Conservation (phyloP, 2,329 filamentous ascomycete genomes). For the Sporothrix inflata region DNA sequence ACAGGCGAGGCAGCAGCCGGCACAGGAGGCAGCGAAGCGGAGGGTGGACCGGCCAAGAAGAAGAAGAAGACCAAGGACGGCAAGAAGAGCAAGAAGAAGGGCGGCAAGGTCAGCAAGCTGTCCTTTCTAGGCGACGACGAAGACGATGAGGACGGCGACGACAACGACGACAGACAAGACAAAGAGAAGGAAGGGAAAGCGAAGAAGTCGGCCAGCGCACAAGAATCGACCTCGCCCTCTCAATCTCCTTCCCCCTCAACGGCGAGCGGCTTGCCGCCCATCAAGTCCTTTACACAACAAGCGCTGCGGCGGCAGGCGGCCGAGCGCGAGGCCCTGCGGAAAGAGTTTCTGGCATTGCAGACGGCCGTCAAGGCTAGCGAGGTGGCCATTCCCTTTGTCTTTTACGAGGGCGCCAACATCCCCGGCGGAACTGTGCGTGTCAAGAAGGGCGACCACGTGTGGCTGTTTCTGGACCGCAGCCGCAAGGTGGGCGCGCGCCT, state of each 20-base stretch:
- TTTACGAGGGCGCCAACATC: constrained; percentile 92
- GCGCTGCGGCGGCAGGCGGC: constrained; percentile 75
- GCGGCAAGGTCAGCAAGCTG: constrained; percentile 52
- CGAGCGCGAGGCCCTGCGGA: constrained; percentile 71
- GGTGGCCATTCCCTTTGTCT: constrained; percentile 90
- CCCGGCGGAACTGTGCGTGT: constrained; percentile 82
- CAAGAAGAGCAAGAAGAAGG: constrained; percentile 52
- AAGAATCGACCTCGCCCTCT: not conserved
- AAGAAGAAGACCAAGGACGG: constrained; percentile 49
- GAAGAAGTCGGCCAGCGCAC: not conserved
- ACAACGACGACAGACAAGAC: constrained; percentile 33
- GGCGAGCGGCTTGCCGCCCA: constrained; percentile 60
- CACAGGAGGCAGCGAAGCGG: constrained; percentile 42
- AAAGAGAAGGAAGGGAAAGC: constrained; percentile 35
- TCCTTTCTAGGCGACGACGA: constrained; percentile 60
- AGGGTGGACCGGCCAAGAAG: constrained; percentile 43
- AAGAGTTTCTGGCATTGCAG: constrained; percentile 81
- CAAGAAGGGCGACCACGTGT: constrained; percentile 90
- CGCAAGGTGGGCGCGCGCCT: constrained; percentile 86
- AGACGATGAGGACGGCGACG: constrained; percentile 15
- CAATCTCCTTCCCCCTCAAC: constrained; percentile 56
- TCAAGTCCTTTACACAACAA: constrained; percentile 65
- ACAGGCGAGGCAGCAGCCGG: constrained; percentile 40
- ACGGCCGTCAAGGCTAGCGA: constrained; percentile 87
- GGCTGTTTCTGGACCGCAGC: constrained; percentile 91